Evolutionary conservation across 2,329 filamentous ascomycete species (phyloP).

Genomic region (Nigrospora sphaerica): DNA sequence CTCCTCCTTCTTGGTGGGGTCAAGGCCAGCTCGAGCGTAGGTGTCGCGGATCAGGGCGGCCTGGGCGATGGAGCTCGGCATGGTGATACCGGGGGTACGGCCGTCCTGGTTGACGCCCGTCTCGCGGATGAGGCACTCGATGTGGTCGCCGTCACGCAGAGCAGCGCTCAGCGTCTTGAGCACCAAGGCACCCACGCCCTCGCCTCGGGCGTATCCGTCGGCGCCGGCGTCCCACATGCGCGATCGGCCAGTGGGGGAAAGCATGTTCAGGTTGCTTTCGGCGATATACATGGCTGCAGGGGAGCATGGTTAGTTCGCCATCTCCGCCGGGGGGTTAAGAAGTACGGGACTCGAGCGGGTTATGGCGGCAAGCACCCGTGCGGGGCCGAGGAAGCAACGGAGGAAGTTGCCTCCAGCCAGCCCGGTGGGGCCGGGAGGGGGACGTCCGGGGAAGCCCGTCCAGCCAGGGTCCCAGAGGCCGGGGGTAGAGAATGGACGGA

Average conservation of each 20-base stretch:
- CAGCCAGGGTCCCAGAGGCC: slow-evolving; percentile 12
- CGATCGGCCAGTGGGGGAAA: slow-evolving; percentile 15
- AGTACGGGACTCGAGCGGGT: too few relatives aligned
- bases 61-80: slow-evolving; percentile 27
- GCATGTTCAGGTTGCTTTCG: slow-evolving; percentile 2
- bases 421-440: slow-evolving; percentile 8
- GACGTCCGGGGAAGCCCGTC: slow-evolving; percentile 14
- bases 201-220: slow-evolving; percentile 21
- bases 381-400: too few relatives aligned
- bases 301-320: too few relatives aligned
- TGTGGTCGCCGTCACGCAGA: slow-evolving; percentile 24
- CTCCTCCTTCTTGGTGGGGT: slow-evolving; percentile 5
- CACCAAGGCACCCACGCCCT: slow-evolving; percentile 29
- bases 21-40: slow-evolving; percentile 22
- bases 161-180: slow-evolving; percentile 31
- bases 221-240: slow-evolving; percentile 26
- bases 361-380: slow-evolving; percentile 8
- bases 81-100: slow-evolving; percentile 29
- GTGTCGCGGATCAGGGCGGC: slow-evolving; percentile 18
- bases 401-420: too few relatives aligned
- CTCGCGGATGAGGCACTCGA: slow-evolving; percentile 23
- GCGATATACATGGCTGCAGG: background rate
- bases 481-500: background rate
- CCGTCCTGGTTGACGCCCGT: slow-evolving; percentile 29
- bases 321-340: background rate